Percentiles rank a stretch among this genome's conserved stretches.
Evolutionary conservation across 2,329 filamentous ascomycete species (phyloP).

Genomic region (Sporothrix brunneoviolacea): DNA sequence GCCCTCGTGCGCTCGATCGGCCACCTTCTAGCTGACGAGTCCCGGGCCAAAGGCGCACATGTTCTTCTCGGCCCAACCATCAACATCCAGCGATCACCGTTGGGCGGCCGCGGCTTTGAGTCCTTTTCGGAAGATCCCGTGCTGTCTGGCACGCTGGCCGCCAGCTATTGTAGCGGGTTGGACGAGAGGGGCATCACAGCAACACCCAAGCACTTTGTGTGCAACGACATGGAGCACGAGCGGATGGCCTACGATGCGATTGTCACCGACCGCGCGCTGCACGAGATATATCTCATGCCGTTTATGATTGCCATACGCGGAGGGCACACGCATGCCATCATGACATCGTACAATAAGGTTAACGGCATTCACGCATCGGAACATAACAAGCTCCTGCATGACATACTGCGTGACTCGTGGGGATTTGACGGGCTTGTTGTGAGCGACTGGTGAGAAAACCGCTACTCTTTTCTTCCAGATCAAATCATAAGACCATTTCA

Average conservation of each 20-base stretch:
- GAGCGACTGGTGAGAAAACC: too few relatives aligned
- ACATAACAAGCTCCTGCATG: constrained; percentile 28
- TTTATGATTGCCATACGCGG: constrained; percentile 33
- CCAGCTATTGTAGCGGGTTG: constrained; percentile 29
- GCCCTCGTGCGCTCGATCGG: constrained; percentile 57
- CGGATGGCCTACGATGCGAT: constrained; percentile 30
- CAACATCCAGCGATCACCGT: constrained; percentile 33
- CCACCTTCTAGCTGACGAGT: constrained; percentile 59
- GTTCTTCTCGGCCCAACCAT: constrained; percentile 57
- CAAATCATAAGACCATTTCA: too few relatives aligned
- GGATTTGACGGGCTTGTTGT: constrained; percentile 32
- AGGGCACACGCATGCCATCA: constrained; percentile 28
- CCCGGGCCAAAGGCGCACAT: constrained; percentile 62
- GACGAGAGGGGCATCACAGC: constrained; percentile 29
- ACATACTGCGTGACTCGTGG: constrained; percentile 33
- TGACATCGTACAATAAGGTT: constrained; percentile 35
- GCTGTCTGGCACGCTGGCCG: constrained; percentile 30
- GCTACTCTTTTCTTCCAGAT: too few relatives aligned
- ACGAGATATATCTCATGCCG: constrained; percentile 34
- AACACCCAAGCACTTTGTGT: constrained; percentile 35
- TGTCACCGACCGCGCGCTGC: constrained; percentile 32
- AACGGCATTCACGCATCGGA: constrained; percentile 34
- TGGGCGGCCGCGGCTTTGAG: constrained; percentile 35
- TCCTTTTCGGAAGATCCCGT: constrained; percentile 34
- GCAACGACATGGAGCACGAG: constrained; percentile 34